phyloP scores from a whole-genome alignment of 306 rosid species.

The Acacia acuminata region DNA sequence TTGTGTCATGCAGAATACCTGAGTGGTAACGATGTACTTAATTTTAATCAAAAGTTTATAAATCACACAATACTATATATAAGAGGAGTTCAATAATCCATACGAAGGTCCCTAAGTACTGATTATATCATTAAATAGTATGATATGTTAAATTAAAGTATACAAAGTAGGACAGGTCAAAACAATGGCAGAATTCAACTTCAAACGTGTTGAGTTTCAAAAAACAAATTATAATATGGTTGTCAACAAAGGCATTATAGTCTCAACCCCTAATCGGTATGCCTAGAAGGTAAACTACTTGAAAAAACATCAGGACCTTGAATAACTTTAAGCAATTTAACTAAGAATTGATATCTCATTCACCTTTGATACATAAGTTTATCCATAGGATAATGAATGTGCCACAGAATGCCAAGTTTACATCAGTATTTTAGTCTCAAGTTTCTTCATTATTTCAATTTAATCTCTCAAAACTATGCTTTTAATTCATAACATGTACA shows the following conservation, averaged over 20 bases:
- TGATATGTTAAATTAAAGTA: not conserved
- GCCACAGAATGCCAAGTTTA: not conserved
- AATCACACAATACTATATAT: not conserved
- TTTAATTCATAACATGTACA: not conserved
- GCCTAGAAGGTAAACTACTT: not conserved
- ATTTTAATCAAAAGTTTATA: constrained; percentile 18
- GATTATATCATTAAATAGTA: not conserved
- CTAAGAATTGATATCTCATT: not conserved
- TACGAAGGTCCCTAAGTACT: not conserved
- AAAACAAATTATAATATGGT: constrained; percentile 10
- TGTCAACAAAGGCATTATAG: constrained; percentile 11
- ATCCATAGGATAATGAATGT: not conserved
- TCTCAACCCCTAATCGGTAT: not conserved
- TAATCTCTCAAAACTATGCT: not conserved
- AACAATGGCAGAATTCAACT: not conserved
- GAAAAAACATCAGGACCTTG: not conserved
- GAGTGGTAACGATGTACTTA: not conserved
- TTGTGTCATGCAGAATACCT: not conserved
- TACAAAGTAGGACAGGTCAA: not conserved
- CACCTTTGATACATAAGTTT: not conserved
- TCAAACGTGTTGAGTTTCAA: not conserved
- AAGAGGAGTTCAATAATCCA: constrained; percentile 27
- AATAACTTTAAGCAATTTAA: not conserved
- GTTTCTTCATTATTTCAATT: not conserved
- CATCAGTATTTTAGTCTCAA: not conserved